Conservation (phyloP, 768 basidiomycete genomes). For the Crepidotus variabilis region DNA sequence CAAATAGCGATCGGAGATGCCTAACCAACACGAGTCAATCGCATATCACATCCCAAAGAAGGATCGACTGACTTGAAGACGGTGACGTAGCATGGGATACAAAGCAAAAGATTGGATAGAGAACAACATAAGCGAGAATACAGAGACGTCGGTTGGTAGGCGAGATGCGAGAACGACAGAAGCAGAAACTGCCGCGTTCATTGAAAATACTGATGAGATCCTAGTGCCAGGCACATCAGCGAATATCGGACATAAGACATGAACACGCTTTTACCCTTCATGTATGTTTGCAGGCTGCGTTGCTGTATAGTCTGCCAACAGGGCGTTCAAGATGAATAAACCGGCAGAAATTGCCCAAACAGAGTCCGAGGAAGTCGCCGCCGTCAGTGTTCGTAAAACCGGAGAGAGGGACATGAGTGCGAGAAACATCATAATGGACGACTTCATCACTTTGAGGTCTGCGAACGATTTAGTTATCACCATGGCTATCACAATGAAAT, state of each 20-base stretch:
- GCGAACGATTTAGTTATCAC: slow-evolving; percentile 1
- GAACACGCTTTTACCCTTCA: slow-evolving; percentile 48
- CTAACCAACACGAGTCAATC: slow-evolving; percentile 28
- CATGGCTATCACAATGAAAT: not conserved
- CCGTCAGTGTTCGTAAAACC: slow-evolving; percentile 86
- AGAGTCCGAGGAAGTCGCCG: slow-evolving; percentile 93
- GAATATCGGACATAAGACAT: slow-evolving; percentile 4
- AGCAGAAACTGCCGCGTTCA: slow-evolving; percentile 89
- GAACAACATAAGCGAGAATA: slow-evolving; percentile 86
- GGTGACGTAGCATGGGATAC: slow-evolving; percentile 74
- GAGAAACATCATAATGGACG: slow-evolving; percentile 83
- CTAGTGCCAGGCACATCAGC: slow-evolving; percentile 33
- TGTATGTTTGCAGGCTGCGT: slow-evolving; percentile 37
- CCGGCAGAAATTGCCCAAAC: slow-evolving; percentile 93
- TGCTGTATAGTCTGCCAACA: slow-evolving; percentile 80
- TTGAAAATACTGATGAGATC: slow-evolving; percentile 78
- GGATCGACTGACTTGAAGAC: slow-evolving; percentile 51
- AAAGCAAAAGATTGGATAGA: slow-evolving; percentile 82
- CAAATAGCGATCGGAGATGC: slow-evolving; percentile 43
- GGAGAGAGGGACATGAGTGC: slow-evolving; percentile 89
- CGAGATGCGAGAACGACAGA: slow-evolving; percentile 93
- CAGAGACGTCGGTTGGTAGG: slow-evolving; percentile 74
- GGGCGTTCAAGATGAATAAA: slow-evolving; percentile 76
- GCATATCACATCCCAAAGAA: not conserved
- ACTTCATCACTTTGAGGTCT: slow-evolving; percentile 76